Evolutionary conservation across 176 grass and related monocot species (phyloP), one percentile per base, ranked within the genome.

Genomic region (Oryza longistaminata): DNA sequence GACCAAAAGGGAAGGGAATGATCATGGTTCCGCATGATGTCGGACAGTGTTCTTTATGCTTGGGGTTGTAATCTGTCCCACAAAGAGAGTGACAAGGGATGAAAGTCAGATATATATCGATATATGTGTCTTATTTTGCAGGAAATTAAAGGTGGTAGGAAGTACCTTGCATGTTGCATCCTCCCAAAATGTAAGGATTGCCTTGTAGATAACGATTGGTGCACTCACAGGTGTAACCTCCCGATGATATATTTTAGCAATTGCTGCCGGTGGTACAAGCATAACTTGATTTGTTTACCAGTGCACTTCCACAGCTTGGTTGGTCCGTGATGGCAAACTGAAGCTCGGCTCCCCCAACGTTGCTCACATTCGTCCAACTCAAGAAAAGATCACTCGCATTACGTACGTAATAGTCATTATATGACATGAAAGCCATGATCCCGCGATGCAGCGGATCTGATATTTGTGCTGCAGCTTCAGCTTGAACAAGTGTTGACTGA

Each of bases 351-450:
- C 27, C 27, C 27, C 1, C 27, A 27, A 27, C 27, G 27, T 27
- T 27, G 27, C 27, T 27, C 27, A 27, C 27, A 27, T 76, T 87
- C 35, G 26, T 27, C 70, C 61, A n/a, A 45, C 22, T 42, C 2
- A 71, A 27, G 11, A 58, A 75, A 68, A 81, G 5, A 22, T 42
- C 61, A 0, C 0, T 22, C 3, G 6, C 21, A 11, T 27, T 44
- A 4, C 0, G n/a, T 0, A 39, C 37, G 0, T 1, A n/a, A 0
- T 0, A 0, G 5, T 46, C 1, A 2, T 3, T 0, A 1, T 1
- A 0, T 7, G 37, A 9, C 3, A 77, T 34, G 9, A 82, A 16
- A 70, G 42, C 26, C 72, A 76, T 77, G 40, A 83, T 9, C 0
- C 46, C 37, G 7, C 24, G 25, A 5, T 4, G 34, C 34, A 35